These are phyloP conservation scores for Setaria viridis DNA, from an alignment of 202 grass and related monocot species.

Conservation along the genomic window DNA sequence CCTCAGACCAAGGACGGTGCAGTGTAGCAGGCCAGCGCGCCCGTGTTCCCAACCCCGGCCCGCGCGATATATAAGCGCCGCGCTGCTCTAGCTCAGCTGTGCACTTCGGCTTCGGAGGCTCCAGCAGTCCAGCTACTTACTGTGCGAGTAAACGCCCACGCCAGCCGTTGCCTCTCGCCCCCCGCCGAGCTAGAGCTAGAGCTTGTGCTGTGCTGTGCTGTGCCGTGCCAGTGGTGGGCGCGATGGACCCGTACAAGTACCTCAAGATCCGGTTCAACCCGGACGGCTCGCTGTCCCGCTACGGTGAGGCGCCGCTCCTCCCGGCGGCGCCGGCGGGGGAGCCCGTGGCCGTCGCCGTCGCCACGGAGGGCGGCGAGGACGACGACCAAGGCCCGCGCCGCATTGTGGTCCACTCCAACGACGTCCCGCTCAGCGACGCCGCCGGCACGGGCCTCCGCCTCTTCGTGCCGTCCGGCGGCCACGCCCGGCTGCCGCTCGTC, in stretches of 20 bases:
- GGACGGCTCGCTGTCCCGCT: slow-evolving; percentile 59
- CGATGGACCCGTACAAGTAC: slow-evolving; percentile 77
- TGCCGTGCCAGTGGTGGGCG: neutral
- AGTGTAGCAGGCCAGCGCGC: neutral
- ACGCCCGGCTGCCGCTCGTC: slow-evolving; percentile 47
- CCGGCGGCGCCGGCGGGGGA: slow-evolving; percentile 58
- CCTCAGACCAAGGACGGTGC: neutral
- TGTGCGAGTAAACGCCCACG: neutral
- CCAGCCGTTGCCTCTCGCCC: neutral
- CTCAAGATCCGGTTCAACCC: slow-evolving; percentile 74
- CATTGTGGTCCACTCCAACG: slow-evolving; percentile 64
- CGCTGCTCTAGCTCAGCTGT: neutral
- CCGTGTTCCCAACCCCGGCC: neutral
- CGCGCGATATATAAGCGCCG: slow-evolving; percentile 43
- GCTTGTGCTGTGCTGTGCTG: neutral
- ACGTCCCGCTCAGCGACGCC: slow-evolving; percentile 55
- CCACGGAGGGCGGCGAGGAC: neutral
- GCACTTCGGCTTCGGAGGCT: neutral
- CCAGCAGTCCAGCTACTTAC: neutral
- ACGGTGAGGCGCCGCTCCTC: slow-evolving; percentile 40
- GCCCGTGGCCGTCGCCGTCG: slow-evolving; percentile 20
- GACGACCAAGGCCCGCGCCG: neutral
- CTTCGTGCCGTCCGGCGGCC: slow-evolving; percentile 57
- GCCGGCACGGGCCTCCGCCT: slow-evolving; percentile 63
- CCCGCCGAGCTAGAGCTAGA: neutral